These are phyloP conservation scores for Termitomyces sp. DNA, from an alignment of 768 basidiomycete genomes.

Conservation along the genomic window DNA sequence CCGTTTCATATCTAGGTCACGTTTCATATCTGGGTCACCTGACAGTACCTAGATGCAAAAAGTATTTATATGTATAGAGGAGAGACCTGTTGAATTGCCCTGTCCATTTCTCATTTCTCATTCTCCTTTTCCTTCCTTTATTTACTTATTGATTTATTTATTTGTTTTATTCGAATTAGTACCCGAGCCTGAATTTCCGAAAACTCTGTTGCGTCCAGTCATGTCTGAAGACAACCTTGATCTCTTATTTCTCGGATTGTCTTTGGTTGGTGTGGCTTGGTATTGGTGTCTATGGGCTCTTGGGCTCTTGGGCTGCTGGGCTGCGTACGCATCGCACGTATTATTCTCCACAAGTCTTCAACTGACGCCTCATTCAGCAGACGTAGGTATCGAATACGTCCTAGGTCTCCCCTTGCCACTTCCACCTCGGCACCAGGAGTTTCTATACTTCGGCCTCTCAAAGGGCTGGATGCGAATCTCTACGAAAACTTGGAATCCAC, in stretches of 20 bases:
- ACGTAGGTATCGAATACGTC: constrained; percentile 67
- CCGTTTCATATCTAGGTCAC: no score
- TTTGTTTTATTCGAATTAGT: no score
- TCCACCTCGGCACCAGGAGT: constrained; percentile 73
- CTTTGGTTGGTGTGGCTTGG: constrained; percentile 54
- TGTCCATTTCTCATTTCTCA: no score
- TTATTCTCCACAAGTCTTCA: neutral
- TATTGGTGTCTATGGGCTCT: constrained; percentile 62
- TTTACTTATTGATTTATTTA: no score
- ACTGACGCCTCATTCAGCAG: constrained; percentile 44
- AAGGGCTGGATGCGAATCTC: constrained; percentile 92
- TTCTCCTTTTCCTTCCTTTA: no score
- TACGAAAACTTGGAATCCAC: constrained; percentile 96
- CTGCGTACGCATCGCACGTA: constrained; percentile 53
- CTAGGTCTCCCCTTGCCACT: constrained; percentile 57
- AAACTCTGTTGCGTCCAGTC: neutral
- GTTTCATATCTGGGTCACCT: no score
- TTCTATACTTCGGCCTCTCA: constrained; percentile 90
- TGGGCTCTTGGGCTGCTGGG: constrained; percentile 60
- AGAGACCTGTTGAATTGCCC: no score
- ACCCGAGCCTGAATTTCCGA: no score
- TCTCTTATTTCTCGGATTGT: constrained; percentile 20
- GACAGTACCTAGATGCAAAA: no score
- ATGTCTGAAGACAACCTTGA: constrained; percentile 7
- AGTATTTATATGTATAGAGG: no score